phyloP scores from a whole-genome alignment of 1,284 basidiomycete genomes.

The Cryptococcus depauperatus region DNA sequence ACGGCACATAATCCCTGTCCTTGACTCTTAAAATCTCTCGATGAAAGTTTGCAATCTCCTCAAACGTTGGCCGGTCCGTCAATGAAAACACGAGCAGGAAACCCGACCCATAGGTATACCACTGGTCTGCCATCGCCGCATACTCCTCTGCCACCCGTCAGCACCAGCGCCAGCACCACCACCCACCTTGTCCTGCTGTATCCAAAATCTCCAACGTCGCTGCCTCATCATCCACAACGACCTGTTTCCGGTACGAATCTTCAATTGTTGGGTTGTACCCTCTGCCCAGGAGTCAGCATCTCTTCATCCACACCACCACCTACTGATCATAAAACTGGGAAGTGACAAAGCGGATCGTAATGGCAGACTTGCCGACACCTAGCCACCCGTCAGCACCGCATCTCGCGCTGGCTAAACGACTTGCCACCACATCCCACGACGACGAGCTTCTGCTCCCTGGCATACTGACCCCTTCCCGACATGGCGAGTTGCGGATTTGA shows the following conservation, averaged over 20 bases:
- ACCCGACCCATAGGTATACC: conserved; percentile 52
- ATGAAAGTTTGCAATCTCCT: conserved; percentile 49
- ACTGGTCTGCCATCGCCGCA: conserved; percentile 52
- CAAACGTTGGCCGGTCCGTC: conserved; percentile 51
- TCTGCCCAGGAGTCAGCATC: conserved; percentile 19
- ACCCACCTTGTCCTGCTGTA: conserved; percentile 49
- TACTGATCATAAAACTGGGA: conserved; percentile 50
- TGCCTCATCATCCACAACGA: conserved; percentile 52
- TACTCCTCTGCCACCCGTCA: conserved; percentile 28
- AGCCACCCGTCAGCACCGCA: not conserved
- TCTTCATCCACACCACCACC: too few relatives aligned
- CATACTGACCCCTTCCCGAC: conserved; percentile 1
- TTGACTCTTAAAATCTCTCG: conserved; percentile 50
- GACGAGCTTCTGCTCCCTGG: conserved; percentile 43
- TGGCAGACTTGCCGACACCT: conserved; percentile 50
- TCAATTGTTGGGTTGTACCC: conserved; percentile 52
- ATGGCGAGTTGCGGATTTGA: too few relatives aligned
- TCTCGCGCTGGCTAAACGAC: conserved; percentile 27
- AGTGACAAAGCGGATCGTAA: conserved; percentile 51
- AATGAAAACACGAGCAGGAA: conserved; percentile 54
- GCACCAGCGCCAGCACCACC: not conserved
- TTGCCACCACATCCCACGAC: conserved; percentile 51
- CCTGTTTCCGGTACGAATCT: conserved; percentile 49
- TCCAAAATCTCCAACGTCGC: conserved; percentile 53
- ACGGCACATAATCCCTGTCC: conserved; percentile 51